Evolutionary conservation across 2,329 filamentous ascomycete genomes (phyloP), one percentile per base, ranked within the genome.

Genomic region (Apiospora pterosperma): DNA sequence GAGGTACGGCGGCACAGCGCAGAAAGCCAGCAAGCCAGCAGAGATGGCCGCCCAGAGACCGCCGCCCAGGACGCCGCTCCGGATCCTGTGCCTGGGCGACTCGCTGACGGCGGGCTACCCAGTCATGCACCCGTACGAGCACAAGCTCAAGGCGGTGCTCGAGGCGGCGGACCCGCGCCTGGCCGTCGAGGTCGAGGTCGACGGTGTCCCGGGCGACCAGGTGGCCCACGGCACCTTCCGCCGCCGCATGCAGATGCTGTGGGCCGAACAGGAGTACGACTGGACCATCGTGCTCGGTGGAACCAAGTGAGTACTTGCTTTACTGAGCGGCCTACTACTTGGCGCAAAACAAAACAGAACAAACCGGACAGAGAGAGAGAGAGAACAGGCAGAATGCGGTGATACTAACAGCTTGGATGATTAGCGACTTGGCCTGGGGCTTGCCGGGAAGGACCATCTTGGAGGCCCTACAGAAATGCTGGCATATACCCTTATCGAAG

Each of bases 201-300:
- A 84, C 62, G 87, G 85, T 3, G 71, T 80, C 19, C 78, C 82
- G 0, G 86, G 86, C 2, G 86, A 88, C 69, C 66, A 81, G 64
- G 85, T 83, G 11, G 70, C 68, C 23, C 65, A 65, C 7, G 77
- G 76, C 8, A 59, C 68, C 6, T 81, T 72, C 64, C 23, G 72
- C 21, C 59, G 64, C 28, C 75, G 79, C 5, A 74, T 78, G 67
- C 59, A 72, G 62, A 42, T 48, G 28, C 64, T 66, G 39, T 78
- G 75, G 71, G 63, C 64, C 64, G 67, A 65, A 3, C 59, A 44
- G 19, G 61, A 69, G 61, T 88, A 79, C 68, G 85, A 90, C 77
- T 90, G 87, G 86, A 82, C 85, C 16, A 82, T 91, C 36, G 75
- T 90, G 5, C 80, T 91, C 2, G 88, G 86, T 10, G 88, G 88